Percentiles rank a stretch among this genome's conserved stretches.
phyloP scores from a whole-genome alignment of 305 asterid genomes.

The Coffea humblotiana region DNA sequence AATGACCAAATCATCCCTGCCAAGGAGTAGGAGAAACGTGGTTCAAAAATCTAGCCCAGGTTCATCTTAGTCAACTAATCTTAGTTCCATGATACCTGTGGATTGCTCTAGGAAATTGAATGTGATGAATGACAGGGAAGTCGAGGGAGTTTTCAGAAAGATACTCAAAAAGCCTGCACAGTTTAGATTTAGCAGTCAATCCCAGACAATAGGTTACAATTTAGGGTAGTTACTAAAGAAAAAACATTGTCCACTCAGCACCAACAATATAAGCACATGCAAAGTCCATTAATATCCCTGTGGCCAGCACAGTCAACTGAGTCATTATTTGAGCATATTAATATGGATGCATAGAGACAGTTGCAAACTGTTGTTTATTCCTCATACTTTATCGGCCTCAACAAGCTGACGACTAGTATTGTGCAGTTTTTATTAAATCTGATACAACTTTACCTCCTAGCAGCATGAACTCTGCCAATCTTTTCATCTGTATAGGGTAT shows the following conservation, averaged over 20 bases:
- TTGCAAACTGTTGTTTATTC: neutral
- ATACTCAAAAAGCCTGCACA: slow-evolving; percentile 92
- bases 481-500: slow-evolving; percentile 72
- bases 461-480: slow-evolving; percentile 95
- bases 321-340: too few relatives aligned
- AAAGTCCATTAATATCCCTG: neutral
- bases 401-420: neutral
- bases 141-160: slow-evolving; percentile 74
- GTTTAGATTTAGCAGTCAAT: slow-evolving; percentile 14
- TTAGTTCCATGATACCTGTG: slow-evolving; percentile 63
- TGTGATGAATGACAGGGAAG: slow-evolving; percentile 94
- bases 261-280: neutral
- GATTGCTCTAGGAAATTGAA: slow-evolving; percentile 64
- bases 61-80: slow-evolving; percentile 18
- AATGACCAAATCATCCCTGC: slow-evolving; percentile 93
- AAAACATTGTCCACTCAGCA: neutral
- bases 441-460: slow-evolving; percentile 64
- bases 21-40: slow-evolving; percentile 16
- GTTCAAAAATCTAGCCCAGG: slow-evolving; percentile 9
- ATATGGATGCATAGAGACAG: neutral
- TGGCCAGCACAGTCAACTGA: neutral
- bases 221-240: neutral
- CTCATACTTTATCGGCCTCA: neutral
- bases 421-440: neutral
- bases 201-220: neutral